A percentile compares a stretch with the other conserved stretches of the same genome.
These are phyloP conservation scores for Mucor mucedo DNA, from an alignment of 371 early-diverging fungal species.

Conservation along the genomic window DNA sequence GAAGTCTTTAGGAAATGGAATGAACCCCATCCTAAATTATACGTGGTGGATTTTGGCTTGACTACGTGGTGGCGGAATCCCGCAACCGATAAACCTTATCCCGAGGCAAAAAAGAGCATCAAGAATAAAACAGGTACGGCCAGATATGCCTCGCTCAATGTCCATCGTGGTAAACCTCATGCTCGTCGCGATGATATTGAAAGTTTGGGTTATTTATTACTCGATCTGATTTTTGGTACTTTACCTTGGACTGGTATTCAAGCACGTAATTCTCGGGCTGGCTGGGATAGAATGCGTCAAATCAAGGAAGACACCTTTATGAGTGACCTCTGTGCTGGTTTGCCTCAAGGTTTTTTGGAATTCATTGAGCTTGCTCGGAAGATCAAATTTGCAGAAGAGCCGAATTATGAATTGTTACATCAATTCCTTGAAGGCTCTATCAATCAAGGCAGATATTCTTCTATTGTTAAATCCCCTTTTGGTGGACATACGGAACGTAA, in stretches of 20 bases:
- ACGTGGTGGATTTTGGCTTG: slow-evolving; percentile 65
- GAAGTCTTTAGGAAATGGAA: slow-evolving; percentile 36
- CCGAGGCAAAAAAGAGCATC: slow-evolving; percentile 46
- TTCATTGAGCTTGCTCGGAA: slow-evolving; percentile 77
- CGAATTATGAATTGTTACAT: slow-evolving; percentile 82
- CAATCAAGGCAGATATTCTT: slow-evolving; percentile 32
- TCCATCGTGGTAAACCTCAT: slow-evolving; percentile 63
- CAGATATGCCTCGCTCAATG: slow-evolving; percentile 65
- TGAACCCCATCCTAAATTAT: slow-evolving; percentile 31
- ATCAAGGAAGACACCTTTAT: slow-evolving; percentile 59
- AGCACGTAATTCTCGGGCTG: slow-evolving; percentile 59
- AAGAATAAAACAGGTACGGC: slow-evolving; percentile 68
- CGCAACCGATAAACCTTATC: slow-evolving; percentile 45
- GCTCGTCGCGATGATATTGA: slow-evolving; percentile 69
- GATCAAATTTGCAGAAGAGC: slow-evolving; percentile 87
- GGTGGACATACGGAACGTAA: slow-evolving; percentile 30
- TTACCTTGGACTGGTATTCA: slow-evolving; percentile 70
- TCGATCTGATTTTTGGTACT: slow-evolving; percentile 61
- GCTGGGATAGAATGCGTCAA: slow-evolving; percentile 68
- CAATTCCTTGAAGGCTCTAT: slow-evolving; percentile 44
- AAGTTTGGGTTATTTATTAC: slow-evolving; percentile 60
- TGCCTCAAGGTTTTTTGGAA: slow-evolving; percentile 61
- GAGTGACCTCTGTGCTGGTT: slow-evolving; percentile 59
- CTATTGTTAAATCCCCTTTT: slow-evolving; percentile 31
- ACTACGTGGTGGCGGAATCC: slow-evolving; percentile 57